Evolutionary conservation across 176 grass and related monocot genomes (phyloP).

Genomic region (Typha latifolia): DNA sequence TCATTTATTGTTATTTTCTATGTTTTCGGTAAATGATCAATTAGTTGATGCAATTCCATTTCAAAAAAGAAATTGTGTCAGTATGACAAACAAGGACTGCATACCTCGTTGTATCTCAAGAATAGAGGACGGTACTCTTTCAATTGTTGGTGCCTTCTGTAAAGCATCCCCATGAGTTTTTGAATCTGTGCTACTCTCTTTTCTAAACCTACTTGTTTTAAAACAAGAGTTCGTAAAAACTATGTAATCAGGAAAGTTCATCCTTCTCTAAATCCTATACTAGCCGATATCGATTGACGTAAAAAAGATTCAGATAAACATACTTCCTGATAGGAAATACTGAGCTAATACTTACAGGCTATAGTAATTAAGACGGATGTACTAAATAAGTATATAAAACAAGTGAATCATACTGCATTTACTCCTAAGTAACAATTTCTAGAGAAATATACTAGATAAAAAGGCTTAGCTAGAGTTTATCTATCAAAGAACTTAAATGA

Average conservation of each 20-base stretch:
- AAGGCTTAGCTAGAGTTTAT: constrained; percentile 19
- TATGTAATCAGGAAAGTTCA: neutral
- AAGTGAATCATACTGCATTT: neutral
- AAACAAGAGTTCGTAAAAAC: neutral
- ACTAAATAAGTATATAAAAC: neutral
- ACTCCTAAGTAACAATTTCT: neutral
- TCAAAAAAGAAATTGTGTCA: neutral
- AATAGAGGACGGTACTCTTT: constrained; percentile 46
- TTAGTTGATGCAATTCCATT: too few species aligned
- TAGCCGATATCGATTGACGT: too few species aligned
- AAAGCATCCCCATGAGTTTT: constrained; percentile 20
- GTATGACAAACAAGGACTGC: too few species aligned
- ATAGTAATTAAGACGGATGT: neutral
- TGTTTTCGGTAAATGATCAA: too few species aligned
- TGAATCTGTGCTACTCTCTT: constrained; percentile 32
- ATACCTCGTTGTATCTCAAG: too few species aligned
- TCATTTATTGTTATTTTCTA: too few species aligned
- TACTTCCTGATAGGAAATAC: neutral
- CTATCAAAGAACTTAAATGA: constrained; percentile 69
- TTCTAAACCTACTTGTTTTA: constrained; percentile 64
- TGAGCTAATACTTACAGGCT: neutral
- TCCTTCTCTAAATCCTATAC: too few species aligned
- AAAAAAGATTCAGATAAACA: neutral
- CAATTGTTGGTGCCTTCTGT: constrained; percentile 38
- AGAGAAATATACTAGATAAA: neutral